These are phyloP conservation scores for Circinella umbellata DNA, from an alignment of 371 early-diverging fungal genomes.

Conservation along the genomic window DNA sequence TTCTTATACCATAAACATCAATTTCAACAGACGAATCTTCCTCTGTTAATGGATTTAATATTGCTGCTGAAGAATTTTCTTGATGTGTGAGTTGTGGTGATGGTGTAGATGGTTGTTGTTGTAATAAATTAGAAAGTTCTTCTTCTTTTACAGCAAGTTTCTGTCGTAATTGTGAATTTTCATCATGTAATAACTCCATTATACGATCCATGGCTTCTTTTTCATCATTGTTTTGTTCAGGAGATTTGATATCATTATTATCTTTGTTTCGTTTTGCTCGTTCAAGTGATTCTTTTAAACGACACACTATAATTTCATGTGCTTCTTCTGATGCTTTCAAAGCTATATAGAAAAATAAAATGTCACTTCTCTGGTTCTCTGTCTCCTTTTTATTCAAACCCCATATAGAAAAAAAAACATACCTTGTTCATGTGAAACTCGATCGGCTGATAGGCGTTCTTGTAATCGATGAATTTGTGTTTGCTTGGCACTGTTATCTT, in stretches of 20 bases:
- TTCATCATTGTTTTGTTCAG: conserved; percentile 3
- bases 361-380: background rate
- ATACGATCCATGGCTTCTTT: conserved; percentile 15
- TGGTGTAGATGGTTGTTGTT: background rate
- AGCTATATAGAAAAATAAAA: background rate
- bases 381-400: background rate
- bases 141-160: conserved; percentile 15
- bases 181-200: conserved; percentile 21
- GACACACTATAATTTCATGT: conserved; percentile 5
- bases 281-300: conserved; percentile 3
- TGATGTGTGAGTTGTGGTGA: background rate
- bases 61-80: background rate
- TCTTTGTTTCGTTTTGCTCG: conserved; percentile 5
- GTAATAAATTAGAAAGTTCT: conserved; percentile 12
- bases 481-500: conserved; percentile 21
- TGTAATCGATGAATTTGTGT: conserved; percentile 18
- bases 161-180: conserved; percentile 21
- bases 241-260: background rate
- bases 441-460: conserved; percentile 14
- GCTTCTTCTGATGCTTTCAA: conserved; percentile 9
- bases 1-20: conserved; percentile 31
- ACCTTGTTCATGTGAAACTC: conserved; percentile 24
- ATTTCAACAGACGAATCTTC: conserved; percentile 4
- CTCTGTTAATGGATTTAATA: background rate
- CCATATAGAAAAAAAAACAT: background rate